Evolutionary conservation across 495 filamentous ascomycete genomes (phyloP).

Genomic region (Penicillium samsonianum): DNA sequence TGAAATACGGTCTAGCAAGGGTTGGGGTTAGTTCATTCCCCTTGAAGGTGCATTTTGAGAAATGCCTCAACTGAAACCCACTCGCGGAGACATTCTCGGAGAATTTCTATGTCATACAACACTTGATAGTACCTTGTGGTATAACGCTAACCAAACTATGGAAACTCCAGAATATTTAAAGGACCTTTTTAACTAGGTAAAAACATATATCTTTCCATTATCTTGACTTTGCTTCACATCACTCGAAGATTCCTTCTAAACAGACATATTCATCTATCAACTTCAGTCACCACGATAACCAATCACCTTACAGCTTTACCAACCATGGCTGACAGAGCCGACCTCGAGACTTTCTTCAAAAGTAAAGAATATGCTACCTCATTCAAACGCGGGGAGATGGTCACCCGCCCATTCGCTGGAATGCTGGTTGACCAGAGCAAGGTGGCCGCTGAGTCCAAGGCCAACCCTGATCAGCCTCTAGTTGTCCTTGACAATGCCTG

Average conservation of each 20-base stretch:
- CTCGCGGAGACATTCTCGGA: conserved; percentile 36
- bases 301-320: background rate
- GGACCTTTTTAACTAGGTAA: background rate
- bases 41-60: background rate
- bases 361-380: conserved; percentile 31
- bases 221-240: background rate
- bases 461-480: conserved; percentile 21
- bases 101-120: conserved; percentile 20
- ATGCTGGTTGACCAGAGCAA: conserved; percentile 36
- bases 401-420: conserved; percentile 34
- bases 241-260: background rate
- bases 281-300: background rate
- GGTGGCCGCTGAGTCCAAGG: conserved; percentile 19
- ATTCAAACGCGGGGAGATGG: conserved; percentile 37
- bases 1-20: background rate
- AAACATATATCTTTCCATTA: background rate
- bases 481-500: conserved; percentile 45
- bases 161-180: background rate
- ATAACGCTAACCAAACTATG: background rate
- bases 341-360: conserved; percentile 26
- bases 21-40: background rate
- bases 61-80: background rate
- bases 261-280: background rate
- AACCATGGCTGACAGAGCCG: conserved; percentile 17
- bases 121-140: background rate